Evolutionary conservation across 371 early-diverging fungal species (phyloP).

Genomic region (Encephalitozoon romaleae): DNA sequence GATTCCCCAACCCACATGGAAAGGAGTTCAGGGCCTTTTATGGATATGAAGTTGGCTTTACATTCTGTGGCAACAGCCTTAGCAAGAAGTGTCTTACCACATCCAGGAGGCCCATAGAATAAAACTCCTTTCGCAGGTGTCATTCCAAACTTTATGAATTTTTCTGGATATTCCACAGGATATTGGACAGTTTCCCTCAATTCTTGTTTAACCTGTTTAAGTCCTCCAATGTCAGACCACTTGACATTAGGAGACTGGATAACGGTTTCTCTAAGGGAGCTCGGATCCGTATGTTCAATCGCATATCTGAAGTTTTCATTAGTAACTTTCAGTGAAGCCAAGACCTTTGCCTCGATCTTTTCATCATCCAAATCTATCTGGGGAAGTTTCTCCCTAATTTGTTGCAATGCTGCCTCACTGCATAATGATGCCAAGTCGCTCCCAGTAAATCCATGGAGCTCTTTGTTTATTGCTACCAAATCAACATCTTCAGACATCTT

Average conservation of each 20-base stretch:
- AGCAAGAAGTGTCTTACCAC: constrained; percentile 98
- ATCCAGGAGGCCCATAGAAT: constrained; percentile 99
- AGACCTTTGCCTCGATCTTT: constrained; percentile 87
- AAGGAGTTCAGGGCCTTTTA: constrained; percentile 97
- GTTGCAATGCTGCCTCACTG: constrained; percentile 99
- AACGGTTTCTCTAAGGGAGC: constrained; percentile 95
- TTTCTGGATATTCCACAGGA: constrained; percentile 98
- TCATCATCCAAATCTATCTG: constrained; percentile 94
- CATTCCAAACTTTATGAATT: constrained; percentile 99
- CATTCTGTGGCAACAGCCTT: constrained; percentile 99
- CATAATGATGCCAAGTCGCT: constrained; percentile 95
- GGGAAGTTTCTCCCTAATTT: constrained; percentile 91
- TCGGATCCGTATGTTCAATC: constrained; percentile 87
- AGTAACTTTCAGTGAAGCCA: constrained; percentile 90
- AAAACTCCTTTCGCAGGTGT: constrained; percentile 95
- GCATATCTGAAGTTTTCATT: constrained; percentile 95
- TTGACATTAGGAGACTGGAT: constrained; percentile 94
- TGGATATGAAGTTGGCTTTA: constrained; percentile 98
- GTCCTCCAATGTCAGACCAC: constrained; percentile 98
- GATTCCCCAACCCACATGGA: constrained; percentile 99
- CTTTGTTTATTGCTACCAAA: constrained; percentile 86
- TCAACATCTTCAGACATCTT: constrained; percentile 83
- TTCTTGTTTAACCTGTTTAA: constrained; percentile 93
- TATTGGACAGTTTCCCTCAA: constrained; percentile 98
- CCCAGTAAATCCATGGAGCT: constrained; percentile 97